phyloP scores from a whole-genome alignment of 441 rosid genomes.

The Adansonia grandidieri region DNA sequence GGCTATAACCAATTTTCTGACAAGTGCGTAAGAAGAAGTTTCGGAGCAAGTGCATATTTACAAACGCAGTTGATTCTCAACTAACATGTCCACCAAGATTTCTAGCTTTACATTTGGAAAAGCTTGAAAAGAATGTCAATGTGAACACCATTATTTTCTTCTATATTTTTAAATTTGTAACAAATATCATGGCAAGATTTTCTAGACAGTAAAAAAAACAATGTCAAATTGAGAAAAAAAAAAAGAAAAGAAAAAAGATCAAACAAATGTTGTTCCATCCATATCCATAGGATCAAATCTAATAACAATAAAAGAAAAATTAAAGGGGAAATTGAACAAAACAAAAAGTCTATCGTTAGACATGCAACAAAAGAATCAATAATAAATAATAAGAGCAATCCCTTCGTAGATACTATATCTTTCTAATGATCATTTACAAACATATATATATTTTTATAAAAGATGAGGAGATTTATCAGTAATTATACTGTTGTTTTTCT shows the following conservation, averaged over 20 bases:
- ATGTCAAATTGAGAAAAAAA: neutral
- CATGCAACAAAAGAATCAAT: constrained; percentile 7
- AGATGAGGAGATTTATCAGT: constrained; percentile 28
- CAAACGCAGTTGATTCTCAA: neutral
- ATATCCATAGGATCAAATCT: neutral
- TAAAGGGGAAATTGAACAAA: neutral
- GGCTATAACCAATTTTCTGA: neutral
- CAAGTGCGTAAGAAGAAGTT: constrained; percentile 13
- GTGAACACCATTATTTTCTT: constrained; percentile 12
- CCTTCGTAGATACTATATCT: constrained; percentile 35
- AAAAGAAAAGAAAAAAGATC: no score
- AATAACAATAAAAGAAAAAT: neutral
- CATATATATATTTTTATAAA: constrained; percentile 3
- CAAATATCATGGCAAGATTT: neutral
- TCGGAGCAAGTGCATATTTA: neutral
- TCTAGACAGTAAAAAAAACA: neutral
- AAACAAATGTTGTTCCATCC: neutral
- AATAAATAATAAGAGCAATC: constrained; percentile 27
- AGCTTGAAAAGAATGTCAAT: constrained; percentile 7
- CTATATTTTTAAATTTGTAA: neutral
- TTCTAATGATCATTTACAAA: constrained; percentile 43
- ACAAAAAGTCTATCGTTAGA: constrained; percentile 22
- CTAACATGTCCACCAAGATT: neutral
- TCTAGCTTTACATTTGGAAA: neutral
- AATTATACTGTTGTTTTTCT: constrained; percentile 36